Evolutionary conservation across 1,284 basidiomycete species (phyloP).

Genomic region (Leccinum pallidistipes): DNA sequence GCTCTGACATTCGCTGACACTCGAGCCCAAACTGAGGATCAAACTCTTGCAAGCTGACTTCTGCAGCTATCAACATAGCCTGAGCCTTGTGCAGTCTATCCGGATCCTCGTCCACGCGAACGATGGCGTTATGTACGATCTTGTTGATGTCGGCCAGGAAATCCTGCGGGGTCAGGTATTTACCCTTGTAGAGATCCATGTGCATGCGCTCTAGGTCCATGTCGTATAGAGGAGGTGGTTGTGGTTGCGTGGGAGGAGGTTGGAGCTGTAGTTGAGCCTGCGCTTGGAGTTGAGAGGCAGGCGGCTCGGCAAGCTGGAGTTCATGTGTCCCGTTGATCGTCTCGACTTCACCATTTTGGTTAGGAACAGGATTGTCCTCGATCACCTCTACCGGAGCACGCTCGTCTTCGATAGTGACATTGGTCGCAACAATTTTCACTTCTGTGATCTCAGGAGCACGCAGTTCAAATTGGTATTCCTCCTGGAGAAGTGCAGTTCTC

Average conservation of each 20-base stretch:
- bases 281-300: constrained; percentile 32
- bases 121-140: constrained; percentile 87
- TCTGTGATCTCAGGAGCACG: constrained; percentile 31
- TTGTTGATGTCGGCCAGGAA: constrained; percentile 88
- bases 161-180: constrained; percentile 85
- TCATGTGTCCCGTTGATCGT: constrained; percentile 35
- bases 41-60: constrained; percentile 88
- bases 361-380: constrained; percentile 34
- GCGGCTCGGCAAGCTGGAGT: constrained; percentile 23
- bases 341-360: constrained; percentile 31
- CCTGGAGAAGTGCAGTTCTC: constrained; percentile 39
- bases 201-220: constrained; percentile 94
- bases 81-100: constrained; percentile 83
- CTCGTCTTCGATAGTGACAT: constrained; percentile 42
- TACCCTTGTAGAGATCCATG: constrained; percentile 79
- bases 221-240: constrained; percentile 53
- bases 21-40: constrained; percentile 82
- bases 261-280: constrained; percentile 32
- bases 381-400: constrained; percentile 50
- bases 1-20: constrained; percentile 85
- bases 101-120: constrained; percentile 63
- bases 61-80: constrained; percentile 86
- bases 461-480: constrained; percentile 67
- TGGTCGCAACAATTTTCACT: constrained; percentile 36
- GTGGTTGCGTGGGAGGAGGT: constrained; percentile 9